These are phyloP conservation scores for Mycena pura DNA, from an alignment of 768 basidiomycete genomes.

Conservation along the genomic window DNA sequence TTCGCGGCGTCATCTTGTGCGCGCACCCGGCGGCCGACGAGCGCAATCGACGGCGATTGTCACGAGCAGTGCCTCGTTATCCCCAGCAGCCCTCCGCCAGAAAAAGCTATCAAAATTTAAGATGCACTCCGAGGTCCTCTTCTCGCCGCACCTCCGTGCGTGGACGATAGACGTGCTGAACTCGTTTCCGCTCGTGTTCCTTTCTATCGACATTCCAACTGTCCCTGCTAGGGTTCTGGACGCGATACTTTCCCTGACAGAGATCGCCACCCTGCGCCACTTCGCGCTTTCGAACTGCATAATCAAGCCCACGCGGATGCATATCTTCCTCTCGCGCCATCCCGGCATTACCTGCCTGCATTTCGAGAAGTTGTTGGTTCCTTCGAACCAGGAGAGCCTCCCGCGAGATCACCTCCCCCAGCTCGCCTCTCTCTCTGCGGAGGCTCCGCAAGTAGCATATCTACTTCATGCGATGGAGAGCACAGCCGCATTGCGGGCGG, in stretches of 20 bases:
- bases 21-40: neutral
- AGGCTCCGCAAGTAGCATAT: slow-evolving; percentile 14
- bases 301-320: slow-evolving; percentile 16
- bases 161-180: slow-evolving; percentile 26
- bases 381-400: slow-evolving; percentile 19
- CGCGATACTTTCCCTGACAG: slow-evolving; percentile 7
- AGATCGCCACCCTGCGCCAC: slow-evolving; percentile 22
- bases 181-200: slow-evolving; percentile 13
- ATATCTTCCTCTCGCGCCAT: slow-evolving; percentile 23
- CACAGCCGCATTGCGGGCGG: neutral
- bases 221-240: slow-evolving; percentile 6
- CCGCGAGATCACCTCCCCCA: slow-evolving; percentile 12
- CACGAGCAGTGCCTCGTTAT: slow-evolving; percentile 12
- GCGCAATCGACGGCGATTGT: neutral
- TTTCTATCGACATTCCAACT: slow-evolving; percentile 14
- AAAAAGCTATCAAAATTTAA: slow-evolving; percentile 9
- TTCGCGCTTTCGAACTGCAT: slow-evolving; percentile 10
- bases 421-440: slow-evolving; percentile 1
- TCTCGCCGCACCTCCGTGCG: slow-evolving; percentile 13
- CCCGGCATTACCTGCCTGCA: slow-evolving; percentile 16
- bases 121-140: slow-evolving; percentile 18
- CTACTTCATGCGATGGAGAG: slow-evolving; percentile 16
- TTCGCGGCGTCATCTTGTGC: neutral
- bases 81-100: slow-evolving; percentile 15
- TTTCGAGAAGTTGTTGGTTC: slow-evolving; percentile 13